Evolutionary conservation across 441 rosid genomes (phyloP).

Genomic region (Euphorbia corollata): DNA sequence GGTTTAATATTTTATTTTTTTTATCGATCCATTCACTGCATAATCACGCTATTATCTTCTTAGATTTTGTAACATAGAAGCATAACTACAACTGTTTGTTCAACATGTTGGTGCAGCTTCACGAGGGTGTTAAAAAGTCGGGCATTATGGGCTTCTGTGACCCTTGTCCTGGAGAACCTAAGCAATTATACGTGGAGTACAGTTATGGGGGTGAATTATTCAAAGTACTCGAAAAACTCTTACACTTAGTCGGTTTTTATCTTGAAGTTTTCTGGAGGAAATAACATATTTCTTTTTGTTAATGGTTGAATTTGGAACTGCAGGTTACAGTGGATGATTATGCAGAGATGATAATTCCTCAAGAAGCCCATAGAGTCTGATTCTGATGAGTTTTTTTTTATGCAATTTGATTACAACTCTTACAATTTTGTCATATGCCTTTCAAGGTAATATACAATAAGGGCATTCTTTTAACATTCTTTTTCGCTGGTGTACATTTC

Average conservation of each 20-base stretch:
- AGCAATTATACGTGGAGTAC: constrained; percentile 63
- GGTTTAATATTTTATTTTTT: not conserved
- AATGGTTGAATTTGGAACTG: constrained; percentile 10
- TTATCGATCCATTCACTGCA: no score
- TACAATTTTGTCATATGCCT: constrained; percentile 29
- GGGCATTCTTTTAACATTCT: not conserved
- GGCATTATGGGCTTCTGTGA: constrained; percentile 99
- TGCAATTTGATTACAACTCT: constrained; percentile 15
- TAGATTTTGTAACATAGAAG: not conserved
- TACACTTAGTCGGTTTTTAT: not conserved
- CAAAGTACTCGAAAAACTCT: constrained; percentile 31
- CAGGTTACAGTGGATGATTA: constrained; percentile 68
- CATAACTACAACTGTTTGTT: constrained; percentile 10
- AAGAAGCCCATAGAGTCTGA: constrained; percentile 42
- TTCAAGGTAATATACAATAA: constrained; percentile 22
- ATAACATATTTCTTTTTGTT: not conserved
- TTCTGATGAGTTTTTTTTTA: not conserved
- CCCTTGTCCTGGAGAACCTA: constrained; percentile 85
- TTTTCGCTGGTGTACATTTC: not conserved
- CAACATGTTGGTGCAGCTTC: constrained; percentile 47
- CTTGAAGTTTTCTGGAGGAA: not conserved
- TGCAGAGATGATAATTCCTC: constrained; percentile 66
- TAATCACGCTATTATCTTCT: not conserved
- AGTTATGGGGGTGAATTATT: constrained; percentile 43
- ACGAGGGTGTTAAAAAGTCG: constrained; percentile 81